Evolutionary conservation across 768 basidiomycete genomes (phyloP).

Genomic region (Naganishia antarctica): DNA sequence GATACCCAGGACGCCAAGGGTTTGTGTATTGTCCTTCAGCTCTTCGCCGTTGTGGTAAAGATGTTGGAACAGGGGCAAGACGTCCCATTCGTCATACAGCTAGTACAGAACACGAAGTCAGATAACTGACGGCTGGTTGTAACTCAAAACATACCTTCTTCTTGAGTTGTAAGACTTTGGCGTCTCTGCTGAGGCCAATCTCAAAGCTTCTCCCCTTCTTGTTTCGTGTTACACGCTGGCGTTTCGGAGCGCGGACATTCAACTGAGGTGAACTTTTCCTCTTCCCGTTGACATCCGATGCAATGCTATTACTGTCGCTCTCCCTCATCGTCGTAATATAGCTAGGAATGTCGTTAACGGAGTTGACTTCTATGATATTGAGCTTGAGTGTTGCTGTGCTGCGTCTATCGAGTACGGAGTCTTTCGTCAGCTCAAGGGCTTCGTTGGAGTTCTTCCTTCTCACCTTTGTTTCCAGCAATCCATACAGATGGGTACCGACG

Average conservation of each 20-base stretch:
- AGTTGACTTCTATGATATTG: background rate
- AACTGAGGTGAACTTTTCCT: background rate
- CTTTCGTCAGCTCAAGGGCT: too few relatives aligned
- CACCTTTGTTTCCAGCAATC: slow-evolving; percentile 13
- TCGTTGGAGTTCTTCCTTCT: too few relatives aligned
- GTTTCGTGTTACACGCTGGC: background rate
- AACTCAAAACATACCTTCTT: slow-evolving; percentile 4
- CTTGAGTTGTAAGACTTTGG: slow-evolving; percentile 8
- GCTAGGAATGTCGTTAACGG: background rate
- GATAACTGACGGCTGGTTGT: background rate
- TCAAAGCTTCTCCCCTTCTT: background rate
- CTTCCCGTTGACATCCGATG: background rate
- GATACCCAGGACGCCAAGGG: background rate
- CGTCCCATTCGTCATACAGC: slow-evolving; percentile 5
- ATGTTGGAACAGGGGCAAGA: slow-evolving; percentile 2
- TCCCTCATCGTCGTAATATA: background rate
- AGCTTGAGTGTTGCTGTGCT: background rate
- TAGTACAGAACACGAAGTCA: background rate
- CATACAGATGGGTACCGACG: background rate
- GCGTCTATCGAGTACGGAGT: background rate
- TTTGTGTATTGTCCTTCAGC: slow-evolving; percentile 10
- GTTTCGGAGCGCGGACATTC: background rate
- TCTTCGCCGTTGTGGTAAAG: slow-evolving; percentile 12
- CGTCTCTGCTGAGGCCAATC: background rate
- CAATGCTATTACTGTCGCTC: background rate